Percentiles rank a stretch among this genome's conserved stretches.
phyloP scores from a whole-genome alignment of 331 rosid genomes.

The Quercus phellos region DNA sequence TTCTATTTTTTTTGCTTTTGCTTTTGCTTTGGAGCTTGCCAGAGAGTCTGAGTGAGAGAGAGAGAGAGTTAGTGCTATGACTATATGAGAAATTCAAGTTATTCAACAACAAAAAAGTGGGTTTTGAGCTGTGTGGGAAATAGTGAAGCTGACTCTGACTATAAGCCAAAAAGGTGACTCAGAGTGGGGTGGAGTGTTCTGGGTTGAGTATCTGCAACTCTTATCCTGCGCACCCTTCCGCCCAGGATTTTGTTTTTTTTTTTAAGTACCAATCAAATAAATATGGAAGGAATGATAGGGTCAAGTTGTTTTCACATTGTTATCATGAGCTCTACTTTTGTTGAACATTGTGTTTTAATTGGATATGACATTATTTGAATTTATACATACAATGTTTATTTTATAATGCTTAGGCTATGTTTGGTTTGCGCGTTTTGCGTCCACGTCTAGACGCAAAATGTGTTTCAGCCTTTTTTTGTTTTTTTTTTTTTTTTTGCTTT shows the following conservation, averaged over 20 bases:
- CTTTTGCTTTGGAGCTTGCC: background rate
- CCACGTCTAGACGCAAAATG: too few relatives aligned
- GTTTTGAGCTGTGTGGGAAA: slow-evolving; percentile 32
- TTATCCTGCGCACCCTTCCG: slow-evolving; percentile 30
- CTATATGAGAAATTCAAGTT: background rate
- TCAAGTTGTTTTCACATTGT: background rate
- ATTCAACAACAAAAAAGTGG: background rate
- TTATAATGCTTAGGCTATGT: too few relatives aligned
- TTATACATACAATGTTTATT: too few relatives aligned
- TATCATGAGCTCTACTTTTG: background rate
- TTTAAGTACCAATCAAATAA: background rate
- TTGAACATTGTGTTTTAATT: background rate
- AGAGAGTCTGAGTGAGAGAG: background rate
- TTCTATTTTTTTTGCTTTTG: too few relatives aligned
- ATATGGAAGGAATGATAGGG: background rate
- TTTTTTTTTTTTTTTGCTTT: too few relatives aligned
- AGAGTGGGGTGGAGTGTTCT: background rate
- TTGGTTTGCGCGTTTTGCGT: too few relatives aligned
- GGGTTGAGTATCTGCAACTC: slow-evolving; percentile 14
- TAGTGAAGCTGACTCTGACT: slow-evolving; percentile 39
- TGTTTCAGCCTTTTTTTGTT: too few relatives aligned
- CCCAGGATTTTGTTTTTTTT: background rate
- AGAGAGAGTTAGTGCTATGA: background rate
- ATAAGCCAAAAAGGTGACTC: slow-evolving; percentile 23
- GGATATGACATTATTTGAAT: too few relatives aligned